Evolutionary conservation across 2,329 filamentous ascomycete species (phyloP), one percentile per base, ranked within the genome.

Genomic region (Myriosclerotinia scirpicola): DNA sequence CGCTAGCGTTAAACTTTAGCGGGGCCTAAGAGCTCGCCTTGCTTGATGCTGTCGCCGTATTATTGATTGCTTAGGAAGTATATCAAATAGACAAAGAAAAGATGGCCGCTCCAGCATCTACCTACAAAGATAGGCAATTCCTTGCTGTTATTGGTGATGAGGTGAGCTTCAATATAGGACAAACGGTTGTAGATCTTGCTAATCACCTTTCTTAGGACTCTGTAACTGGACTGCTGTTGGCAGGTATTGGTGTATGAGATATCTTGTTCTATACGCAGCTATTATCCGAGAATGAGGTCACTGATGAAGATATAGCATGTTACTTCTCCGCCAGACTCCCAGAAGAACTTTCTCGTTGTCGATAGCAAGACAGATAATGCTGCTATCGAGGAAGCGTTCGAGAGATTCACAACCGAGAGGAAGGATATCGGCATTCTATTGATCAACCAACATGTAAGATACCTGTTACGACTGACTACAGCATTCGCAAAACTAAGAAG

Each of bases 281-380:
- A 42, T 17, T 52, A 20, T n/a, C 34, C n/a, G 44, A 38, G 34
- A 26, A 55, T 26, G 46, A 61, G 5, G 3, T 52, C 66, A 58
- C 70, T 74, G 56, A 73, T 66, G 14, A 7, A 56, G 40, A 63
- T 42, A 40, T 55, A 97, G 93, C 94, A 98, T 78, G 93, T 98
- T 70, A 96, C 93, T 20, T 85, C 90, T 64, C 90, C 92, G 8
- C 92, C 94, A 54, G 92, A 96, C 77, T 86, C 91, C 50, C 90
- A 97, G 78, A 96, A 97, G 83, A 99, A 99, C 84, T 99, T 97
- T 81, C 87, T 99, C 12, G 92, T 99, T 66, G 95, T 99, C 69
- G 94, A 99, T 79, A 82, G 80, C 77, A 98, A 98, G 84, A 99
- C 94, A 48, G 93, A 97, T 72, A 95, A 85, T 64, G 82, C 90